Conservation (phyloP, 2,329 filamentous ascomycete species). For the Venturia asperata region DNA sequence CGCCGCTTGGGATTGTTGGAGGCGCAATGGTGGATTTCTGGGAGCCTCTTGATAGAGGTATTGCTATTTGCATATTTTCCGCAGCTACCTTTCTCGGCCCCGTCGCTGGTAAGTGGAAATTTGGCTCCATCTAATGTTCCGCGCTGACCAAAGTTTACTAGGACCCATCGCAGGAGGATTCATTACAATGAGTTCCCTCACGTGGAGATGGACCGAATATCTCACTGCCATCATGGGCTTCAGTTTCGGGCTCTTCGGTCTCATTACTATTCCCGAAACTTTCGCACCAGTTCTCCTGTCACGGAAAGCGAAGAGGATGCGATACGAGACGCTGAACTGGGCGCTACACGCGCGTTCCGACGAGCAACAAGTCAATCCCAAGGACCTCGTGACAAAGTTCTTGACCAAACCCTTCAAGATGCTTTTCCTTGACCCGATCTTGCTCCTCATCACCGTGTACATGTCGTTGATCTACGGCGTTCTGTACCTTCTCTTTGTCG, state of each 20-base stretch:
- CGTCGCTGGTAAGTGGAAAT: background rate
- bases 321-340: slow-evolving; percentile 43
- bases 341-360: slow-evolving; percentile 41
- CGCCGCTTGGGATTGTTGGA: slow-evolving; percentile 45
- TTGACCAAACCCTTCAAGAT: slow-evolving; percentile 41
- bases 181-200: slow-evolving; percentile 42
- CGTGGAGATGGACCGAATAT: slow-evolving; percentile 53
- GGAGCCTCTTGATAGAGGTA: slow-evolving; percentile 40
- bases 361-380: slow-evolving; percentile 35
- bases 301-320: slow-evolving; percentile 41
- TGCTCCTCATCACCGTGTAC: slow-evolving; percentile 41
- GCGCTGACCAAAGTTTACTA: background rate
- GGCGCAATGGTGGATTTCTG: slow-evolving; percentile 46
- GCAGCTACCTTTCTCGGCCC: slow-evolving; percentile 45
- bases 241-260: slow-evolving; percentile 30
- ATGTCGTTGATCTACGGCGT: slow-evolving; percentile 38
- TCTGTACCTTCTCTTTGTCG: slow-evolving; percentile 43
- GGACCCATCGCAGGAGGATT: slow-evolving; percentile 47
- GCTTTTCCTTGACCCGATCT: slow-evolving; percentile 42
- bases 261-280: slow-evolving; percentile 48
- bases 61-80: slow-evolving; percentile 40
- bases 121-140: slow-evolving; percentile 22
- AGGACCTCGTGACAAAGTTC: slow-evolving; percentile 39
- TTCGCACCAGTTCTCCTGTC: slow-evolving; percentile 44
- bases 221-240: slow-evolving; percentile 45